Percentiles rank a stretch among this genome's conserved stretches.
Conservation (phyloP, 768 basidiomycete genomes). For the Boletus barrowsii region DNA sequence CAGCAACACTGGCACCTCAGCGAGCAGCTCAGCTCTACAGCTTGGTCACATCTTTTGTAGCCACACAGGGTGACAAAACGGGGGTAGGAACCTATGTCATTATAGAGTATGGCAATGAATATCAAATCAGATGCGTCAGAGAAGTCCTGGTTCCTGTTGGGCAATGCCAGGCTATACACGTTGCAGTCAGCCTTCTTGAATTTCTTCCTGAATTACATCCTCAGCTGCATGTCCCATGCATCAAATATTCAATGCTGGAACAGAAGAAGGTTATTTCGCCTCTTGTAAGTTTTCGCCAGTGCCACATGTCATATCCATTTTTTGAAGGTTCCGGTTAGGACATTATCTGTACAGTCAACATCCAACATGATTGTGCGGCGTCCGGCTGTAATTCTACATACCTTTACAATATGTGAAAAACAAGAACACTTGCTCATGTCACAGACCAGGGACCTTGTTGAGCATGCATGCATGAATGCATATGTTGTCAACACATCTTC, state of each 20-base stretch:
- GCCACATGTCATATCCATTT: neutral
- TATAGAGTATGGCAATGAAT: neutral
- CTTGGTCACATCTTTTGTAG: neutral
- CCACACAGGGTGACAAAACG: neutral
- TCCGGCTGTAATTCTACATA: neutral
- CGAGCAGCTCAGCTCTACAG: neutral
- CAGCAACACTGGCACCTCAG: neutral
- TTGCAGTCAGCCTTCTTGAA: neutral
- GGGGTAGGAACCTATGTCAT: neutral
- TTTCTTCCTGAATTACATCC: slow-evolving; percentile 1
- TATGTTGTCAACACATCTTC: neutral
- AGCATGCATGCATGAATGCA: neutral
- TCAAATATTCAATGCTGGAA: neutral
- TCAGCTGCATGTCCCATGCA: neutral
- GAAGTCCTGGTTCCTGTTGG: neutral
- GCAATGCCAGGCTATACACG: neutral
- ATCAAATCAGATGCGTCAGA: neutral
- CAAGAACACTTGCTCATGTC: neutral
- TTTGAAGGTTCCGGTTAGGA: neutral
- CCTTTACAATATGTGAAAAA: neutral
- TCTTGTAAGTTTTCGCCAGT: neutral
- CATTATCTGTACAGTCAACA: neutral
- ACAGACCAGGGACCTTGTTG: neutral
- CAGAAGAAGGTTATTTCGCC: neutral
- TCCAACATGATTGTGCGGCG: neutral